Conservation (phyloP, 257 asterid genomes). For the Gentiana dahurica region DNA sequence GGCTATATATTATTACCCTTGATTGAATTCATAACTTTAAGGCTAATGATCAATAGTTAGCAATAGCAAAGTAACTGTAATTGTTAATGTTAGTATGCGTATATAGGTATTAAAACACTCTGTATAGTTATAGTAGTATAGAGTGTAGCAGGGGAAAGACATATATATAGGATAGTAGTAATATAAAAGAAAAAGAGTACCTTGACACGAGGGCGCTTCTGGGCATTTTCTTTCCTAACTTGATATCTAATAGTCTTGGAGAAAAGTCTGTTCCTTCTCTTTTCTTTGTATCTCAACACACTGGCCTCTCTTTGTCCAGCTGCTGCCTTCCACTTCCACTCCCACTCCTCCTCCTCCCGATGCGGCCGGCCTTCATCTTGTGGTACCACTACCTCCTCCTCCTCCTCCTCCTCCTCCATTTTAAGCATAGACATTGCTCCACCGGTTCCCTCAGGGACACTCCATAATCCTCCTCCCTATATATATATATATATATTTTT, state of each 20-base stretch:
- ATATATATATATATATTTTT: too few relatives aligned
- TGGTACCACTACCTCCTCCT: too few relatives aligned
- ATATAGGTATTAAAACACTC: too few relatives aligned
- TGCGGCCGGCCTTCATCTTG: background rate
- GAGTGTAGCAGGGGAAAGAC: too few relatives aligned
- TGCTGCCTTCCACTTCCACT: background rate
- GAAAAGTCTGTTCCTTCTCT: conserved; percentile 71
- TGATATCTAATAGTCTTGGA: conserved; percentile 65
- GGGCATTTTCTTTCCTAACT: conserved; percentile 83
- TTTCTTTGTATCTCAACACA: conserved; percentile 76
- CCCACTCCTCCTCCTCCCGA: background rate
- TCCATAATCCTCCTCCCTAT: conserved; percentile 29
- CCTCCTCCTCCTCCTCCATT: conserved; percentile 11
- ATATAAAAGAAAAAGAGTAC: conserved; percentile 11
- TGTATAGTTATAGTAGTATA: background rate
- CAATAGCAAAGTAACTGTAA: too few relatives aligned
- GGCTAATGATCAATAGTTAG: too few relatives aligned
- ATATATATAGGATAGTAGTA: too few relatives aligned
- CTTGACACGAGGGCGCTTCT: conserved; percentile 93
- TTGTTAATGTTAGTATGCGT: too few relatives aligned
- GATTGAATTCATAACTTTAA: too few relatives aligned
- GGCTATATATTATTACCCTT: too few relatives aligned
- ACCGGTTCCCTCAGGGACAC: conserved; percentile 50
- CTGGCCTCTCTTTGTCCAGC: conserved; percentile 61
- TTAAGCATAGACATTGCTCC: conserved; percentile 7